phyloP scores from a whole-genome alignment of 257 asterid genomes.

The Rehmannia glutinosa region DNA sequence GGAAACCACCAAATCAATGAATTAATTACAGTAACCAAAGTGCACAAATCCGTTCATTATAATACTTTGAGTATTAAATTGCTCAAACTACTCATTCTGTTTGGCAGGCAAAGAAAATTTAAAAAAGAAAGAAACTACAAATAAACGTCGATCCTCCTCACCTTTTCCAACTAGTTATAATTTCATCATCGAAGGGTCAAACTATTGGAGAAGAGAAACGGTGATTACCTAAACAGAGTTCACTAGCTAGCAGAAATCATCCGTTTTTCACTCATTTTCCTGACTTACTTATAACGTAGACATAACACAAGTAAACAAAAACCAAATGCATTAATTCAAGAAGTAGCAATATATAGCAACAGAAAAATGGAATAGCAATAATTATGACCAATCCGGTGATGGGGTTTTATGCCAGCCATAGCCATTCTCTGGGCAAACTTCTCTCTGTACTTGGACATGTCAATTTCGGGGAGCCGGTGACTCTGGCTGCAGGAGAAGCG shows the following conservation, averaged over 20 bases:
- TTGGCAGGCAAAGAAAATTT: not conserved
- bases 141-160: not conserved
- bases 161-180: not conserved
- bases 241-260: not conserved
- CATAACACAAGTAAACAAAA: not conserved
- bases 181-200: not conserved
- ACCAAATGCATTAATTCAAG: not conserved
- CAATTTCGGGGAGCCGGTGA: slow-evolving; percentile 22
- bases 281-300: not conserved
- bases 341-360: not conserved
- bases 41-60: no score
- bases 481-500: slow-evolving; percentile 60
- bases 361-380: not conserved
- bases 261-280: not conserved
- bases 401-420: slow-evolving; percentile 80
- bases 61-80: not conserved
- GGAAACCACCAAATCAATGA: no score
- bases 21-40: no score
- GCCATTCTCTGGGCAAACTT: slow-evolving; percentile 66
- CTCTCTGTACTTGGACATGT: slow-evolving; percentile 37
- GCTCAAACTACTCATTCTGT: not conserved
- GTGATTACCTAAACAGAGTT: not conserved
- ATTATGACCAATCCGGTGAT: slow-evolving; percentile 68
- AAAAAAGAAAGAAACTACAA: not conserved
- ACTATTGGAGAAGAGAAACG: not conserved